A percentile compares a stretch with the other conserved stretches of the same genome.
Evolutionary conservation across 345 rosid genomes (phyloP).

Genomic region (Euphorbia pulcherrima): DNA sequence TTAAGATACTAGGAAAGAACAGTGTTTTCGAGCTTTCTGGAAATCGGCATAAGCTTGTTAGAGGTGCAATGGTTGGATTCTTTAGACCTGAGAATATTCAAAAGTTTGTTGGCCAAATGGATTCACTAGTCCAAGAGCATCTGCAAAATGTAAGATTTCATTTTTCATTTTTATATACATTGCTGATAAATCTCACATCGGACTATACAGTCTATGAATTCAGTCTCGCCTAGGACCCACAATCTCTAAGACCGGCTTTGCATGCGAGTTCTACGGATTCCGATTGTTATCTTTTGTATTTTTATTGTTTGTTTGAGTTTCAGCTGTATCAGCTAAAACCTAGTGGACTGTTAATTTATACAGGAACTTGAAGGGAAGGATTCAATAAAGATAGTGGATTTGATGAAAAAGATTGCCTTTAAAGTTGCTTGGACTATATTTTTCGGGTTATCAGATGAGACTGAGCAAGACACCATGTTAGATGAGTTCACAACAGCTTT

Average conservation of each 20-base stretch:
- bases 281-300: neutral
- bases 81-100: neutral
- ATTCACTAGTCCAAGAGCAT: neutral
- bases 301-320: too few relatives aligned
- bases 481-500: constrained; percentile 11
- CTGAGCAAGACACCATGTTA: constrained; percentile 9
- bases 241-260: too few relatives aligned
- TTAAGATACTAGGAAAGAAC: neutral
- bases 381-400: constrained; percentile 4
- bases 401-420: constrained; percentile 30
- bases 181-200: too few relatives aligned
- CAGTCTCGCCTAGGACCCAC: too few relatives aligned
- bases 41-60: neutral
- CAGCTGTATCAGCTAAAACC: too few relatives aligned
- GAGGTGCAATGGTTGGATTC: neutral
- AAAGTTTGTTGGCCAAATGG: neutral
- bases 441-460: constrained; percentile 24
- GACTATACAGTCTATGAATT: too few relatives aligned
- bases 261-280: too few relatives aligned
- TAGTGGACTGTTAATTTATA: too few relatives aligned
- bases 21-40: neutral
- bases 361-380: constrained; percentile 19
- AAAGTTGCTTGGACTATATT: constrained; percentile 18
- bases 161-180: too few relatives aligned
- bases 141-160: neutral